Base-by-base conservation (phyloP, 225 moss, liverwort and hornwort genomes). In the Lunularia cruciata region DNA sequence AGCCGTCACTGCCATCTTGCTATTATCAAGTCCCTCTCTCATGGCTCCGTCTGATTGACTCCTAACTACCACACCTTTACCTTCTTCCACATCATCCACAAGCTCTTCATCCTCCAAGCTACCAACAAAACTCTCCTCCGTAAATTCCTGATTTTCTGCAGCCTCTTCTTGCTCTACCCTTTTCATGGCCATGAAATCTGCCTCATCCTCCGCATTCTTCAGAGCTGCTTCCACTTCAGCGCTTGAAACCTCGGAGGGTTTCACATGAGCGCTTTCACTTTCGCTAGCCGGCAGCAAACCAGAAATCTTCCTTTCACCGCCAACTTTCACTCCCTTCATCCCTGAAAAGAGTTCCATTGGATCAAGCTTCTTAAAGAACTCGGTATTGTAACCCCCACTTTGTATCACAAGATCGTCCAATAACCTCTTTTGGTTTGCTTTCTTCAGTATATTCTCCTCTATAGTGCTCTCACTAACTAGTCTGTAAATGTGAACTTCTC, bases 131-230 rank as follows among this genome's bases (percentile, higher is more conserved):
- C 81, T 63, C 74, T 96, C 96, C 63, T 92, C 92, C 39, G 90
- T 96, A 47, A 96, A 96, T 80, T 96, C 96, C 37, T 90, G 90
- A 60, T 89, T 81, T 51, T 96, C 92, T 27, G 92, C 96, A 39
- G 90, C 96, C 76, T 92, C 90, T 58, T 96, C 96, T 82, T 96
- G 90, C 81, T 96, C 96, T 51, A 90, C 96, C 49, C 86, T 87
- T 48, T 96, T 96, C 96, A 96, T 96, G 36, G 96, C 96, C 96
- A 96, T 96, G 73, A 90, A 96, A 82, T 96, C 96, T 45, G 96
- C 96, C 85, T 96, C 96, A 65, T 96, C 96, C 58, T 96, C 96
- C 8, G 92, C 96, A 67, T 89, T 92, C 73, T 75, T 92, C 73
- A 96, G 76, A 20, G 96, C 96, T 19, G 92, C 96, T 69, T 96